A percentile compares a stretch with the other conserved stretches of the same genome.
phyloP scores from a whole-genome alignment of 345 rosid species.

The Clausena lansium region DNA sequence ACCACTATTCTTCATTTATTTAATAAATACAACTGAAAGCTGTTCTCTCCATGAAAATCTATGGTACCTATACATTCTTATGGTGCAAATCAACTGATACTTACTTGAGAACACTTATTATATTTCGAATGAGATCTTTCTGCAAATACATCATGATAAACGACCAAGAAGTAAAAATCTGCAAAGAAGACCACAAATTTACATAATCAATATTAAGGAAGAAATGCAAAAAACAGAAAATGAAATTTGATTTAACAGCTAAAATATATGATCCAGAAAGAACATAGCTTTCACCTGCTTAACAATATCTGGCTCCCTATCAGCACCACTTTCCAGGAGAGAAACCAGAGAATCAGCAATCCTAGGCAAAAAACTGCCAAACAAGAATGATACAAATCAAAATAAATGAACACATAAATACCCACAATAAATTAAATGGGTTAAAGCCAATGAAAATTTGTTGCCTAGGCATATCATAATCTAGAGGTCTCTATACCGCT shows the following conservation, averaged over 20 bases:
- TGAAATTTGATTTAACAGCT: background rate
- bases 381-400: conserved; percentile 20
- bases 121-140: conserved; percentile 57
- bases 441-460: background rate
- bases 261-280: background rate
- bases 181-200: conserved; percentile 17
- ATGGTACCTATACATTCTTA: background rate
- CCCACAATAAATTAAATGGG: background rate
- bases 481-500: background rate
- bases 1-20: background rate
- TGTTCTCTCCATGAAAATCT: background rate
- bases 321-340: conserved; percentile 76
- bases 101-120: conserved; percentile 62
- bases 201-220: background rate
- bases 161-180: conserved; percentile 81
- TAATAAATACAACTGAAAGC: background rate
- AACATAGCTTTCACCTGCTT: conserved; percentile 61
- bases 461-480: background rate
- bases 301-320: conserved; percentile 82
- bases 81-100: conserved; percentile 10
- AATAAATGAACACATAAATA: background rate
- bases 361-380: conserved; percentile 62
- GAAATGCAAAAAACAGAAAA: background rate
- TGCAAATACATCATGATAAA: conserved; percentile 62
- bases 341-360: conserved; percentile 52